phyloP scores from a whole-genome alignment of 495 filamentous ascomycete genomes.

The Daldinia childiae region DNA sequence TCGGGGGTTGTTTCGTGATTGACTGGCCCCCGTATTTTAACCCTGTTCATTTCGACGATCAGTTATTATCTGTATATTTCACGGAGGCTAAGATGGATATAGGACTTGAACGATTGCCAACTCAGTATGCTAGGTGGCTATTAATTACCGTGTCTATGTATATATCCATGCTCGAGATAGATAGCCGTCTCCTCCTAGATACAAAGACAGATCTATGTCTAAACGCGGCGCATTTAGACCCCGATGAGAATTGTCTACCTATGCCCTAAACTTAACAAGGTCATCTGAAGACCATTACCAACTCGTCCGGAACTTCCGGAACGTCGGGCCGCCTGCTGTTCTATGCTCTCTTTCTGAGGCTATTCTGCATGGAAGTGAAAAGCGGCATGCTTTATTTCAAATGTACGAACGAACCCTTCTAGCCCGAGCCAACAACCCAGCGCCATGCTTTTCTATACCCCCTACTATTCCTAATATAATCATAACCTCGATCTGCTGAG shows the following conservation, averaged over 20 bases:
- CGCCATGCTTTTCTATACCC: slow-evolving; percentile 38
- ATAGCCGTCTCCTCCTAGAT: not conserved
- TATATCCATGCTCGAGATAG: not conserved
- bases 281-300: not conserved
- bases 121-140: not conserved
- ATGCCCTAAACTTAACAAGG: not conserved
- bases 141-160: slow-evolving; percentile 6
- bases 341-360: slow-evolving; percentile 1
- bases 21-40: not conserved
- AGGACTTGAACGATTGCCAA: not conserved
- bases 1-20: not conserved
- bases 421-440: slow-evolving; percentile 32
- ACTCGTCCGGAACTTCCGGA: not conserved
- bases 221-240: slow-evolving; percentile 4
- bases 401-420: slow-evolving; percentile 32
- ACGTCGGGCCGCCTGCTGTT: not conserved
- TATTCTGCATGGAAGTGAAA: slow-evolving; percentile 3
- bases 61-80: not conserved
- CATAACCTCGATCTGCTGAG: slow-evolving; percentile 29
- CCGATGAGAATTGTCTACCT: not conserved
- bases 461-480: slow-evolving; percentile 17
- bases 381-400: slow-evolving; percentile 32
- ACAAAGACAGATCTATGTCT: not conserved
- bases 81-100: not conserved
- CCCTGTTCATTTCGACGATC: not conserved